These are phyloP conservation scores for Coemansia sp. DNA, from an alignment of 192 early-diverging fungal species.

Conservation along the genomic window DNA sequence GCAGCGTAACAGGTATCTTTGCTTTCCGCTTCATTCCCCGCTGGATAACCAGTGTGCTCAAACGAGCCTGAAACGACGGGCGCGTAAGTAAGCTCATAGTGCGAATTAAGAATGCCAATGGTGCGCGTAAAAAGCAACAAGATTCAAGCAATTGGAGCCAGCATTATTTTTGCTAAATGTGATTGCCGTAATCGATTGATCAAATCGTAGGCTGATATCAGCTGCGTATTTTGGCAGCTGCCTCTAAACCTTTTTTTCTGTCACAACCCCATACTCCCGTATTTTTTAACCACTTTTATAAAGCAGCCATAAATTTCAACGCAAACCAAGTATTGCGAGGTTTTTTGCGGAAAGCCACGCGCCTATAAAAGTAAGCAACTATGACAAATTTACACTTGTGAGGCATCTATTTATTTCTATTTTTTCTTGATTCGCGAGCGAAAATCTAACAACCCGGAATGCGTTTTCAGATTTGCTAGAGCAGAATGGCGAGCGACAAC, in stretches of 20 bases:
- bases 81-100: conserved; percentile 33
- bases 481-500: conserved; percentile 2
- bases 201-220: not conserved
- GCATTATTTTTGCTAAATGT: not conserved
- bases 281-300: not conserved
- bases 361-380: not conserved
- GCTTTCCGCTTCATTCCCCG: conserved; percentile 42
- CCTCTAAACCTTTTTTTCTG: not conserved
- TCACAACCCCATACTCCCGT: not conserved
- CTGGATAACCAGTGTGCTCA: conserved; percentile 17
- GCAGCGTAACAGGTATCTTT: conserved; percentile 40
- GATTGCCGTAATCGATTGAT: not conserved
- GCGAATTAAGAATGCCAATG: not conserved
- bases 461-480: not conserved
- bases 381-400: not conserved
- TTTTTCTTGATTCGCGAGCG: not conserved
- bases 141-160: not conserved
- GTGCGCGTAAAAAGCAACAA: not conserved
- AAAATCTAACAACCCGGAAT: not conserved
- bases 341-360: not conserved
- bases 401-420: not conserved
- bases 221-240: not conserved
- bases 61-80: conserved; percentile 15
- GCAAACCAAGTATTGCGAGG: not conserved
- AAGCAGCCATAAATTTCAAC: not conserved